A percentile compares a stretch with the other conserved stretches of the same genome.
phyloP scores from a whole-genome alignment of 1,139 yeast genomes.

The Nakaseomyces uthaithaninus region DNA sequence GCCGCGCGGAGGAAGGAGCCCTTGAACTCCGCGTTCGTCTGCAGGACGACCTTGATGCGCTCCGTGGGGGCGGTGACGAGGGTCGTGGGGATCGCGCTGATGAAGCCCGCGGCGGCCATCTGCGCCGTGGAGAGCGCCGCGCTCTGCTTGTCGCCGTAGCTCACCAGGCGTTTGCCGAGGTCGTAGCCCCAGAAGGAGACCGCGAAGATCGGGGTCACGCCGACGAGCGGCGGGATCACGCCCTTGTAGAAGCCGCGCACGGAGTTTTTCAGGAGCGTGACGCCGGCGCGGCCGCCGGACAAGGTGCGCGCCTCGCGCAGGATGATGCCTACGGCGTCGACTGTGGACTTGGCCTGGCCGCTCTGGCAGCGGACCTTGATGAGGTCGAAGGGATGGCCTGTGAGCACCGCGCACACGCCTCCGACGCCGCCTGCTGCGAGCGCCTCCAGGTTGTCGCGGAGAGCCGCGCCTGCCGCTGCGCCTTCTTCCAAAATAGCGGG shows the following conservation, averaged over 20 bases:
- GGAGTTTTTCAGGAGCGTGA: conserved; percentile 20
- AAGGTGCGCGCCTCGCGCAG: conserved; percentile 54
- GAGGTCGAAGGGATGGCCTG: conserved; percentile 95
- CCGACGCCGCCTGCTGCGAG: conserved; percentile 88
- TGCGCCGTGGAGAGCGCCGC: conserved; percentile 51
- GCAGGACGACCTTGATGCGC: conserved; percentile 89
- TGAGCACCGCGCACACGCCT: conserved; percentile 75
- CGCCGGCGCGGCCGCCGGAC: conserved; percentile 15
- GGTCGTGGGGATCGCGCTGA: conserved; percentile 92
- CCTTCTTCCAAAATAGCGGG: background rate
- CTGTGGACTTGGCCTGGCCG: conserved; percentile 42
- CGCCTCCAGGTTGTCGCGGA: conserved; percentile 49
- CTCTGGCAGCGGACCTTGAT: conserved; percentile 88
- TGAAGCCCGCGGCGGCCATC: conserved; percentile 88
- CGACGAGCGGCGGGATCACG: conserved; percentile 80
- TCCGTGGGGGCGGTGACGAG: conserved; percentile 95
- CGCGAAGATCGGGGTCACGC: conserved; percentile 98
- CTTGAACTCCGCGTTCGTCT: conserved; percentile 52
- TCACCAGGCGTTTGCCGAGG: conserved; percentile 72
- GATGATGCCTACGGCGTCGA: conserved; percentile 62
- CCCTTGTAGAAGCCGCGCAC: conserved; percentile 54
- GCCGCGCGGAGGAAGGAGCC: conserved; percentile 41
- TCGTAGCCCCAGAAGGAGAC: conserved; percentile 98
- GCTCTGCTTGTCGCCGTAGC: conserved; percentile 22
- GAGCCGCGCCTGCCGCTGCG: conserved; percentile 6